Evolutionary conservation across 441 rosid genomes (phyloP), one percentile per base, ranked within the genome.

Genomic region (Populus hybrid): DNA sequence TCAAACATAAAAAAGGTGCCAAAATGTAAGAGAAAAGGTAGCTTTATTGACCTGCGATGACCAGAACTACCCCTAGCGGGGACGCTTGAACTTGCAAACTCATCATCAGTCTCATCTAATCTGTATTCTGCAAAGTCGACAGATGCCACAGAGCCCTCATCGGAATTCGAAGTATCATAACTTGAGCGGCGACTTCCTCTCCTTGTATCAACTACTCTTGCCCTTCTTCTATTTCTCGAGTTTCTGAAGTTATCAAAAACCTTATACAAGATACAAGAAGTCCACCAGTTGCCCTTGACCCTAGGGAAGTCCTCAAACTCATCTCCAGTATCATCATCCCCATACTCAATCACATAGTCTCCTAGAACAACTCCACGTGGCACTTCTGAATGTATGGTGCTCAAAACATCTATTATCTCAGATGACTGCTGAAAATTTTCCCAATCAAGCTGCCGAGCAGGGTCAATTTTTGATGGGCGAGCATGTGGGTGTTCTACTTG

Each of bases 381-480:
- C 35, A 91, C 97, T 84, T 96, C 99, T 0, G 99, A 92, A 85
- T 94, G 97, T 81, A 96, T 96, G 7, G 98, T 96, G 90, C 98
- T 94, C 88, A 96, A 83, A 75, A 96, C 99, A 78, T 96, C 98
- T 36, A 94, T 88, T 36, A 96, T 96, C 84, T 96, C 99, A 38
- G 98, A 92, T 1, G 98, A 94, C 79, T 94, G 99, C 90, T 96
- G 98, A 81, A 96, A 94, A 84, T 91, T 96, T 36, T 96, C 98
- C 98, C 99, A 96, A 75, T 94, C 99, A 59, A 94, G 97, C 83
- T 89, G 90, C 78, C 95, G 85, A 10, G 97, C 97, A 30, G 99
- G 98, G 83, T 96, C 99, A 14, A 96, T 89, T 80, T 89, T 89
- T 1, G 99, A 91, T 57, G 99, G 98, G 74, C 92, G 87, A 54